A percentile compares a stretch with the other conserved stretches of the same genome.
These are phyloP conservation scores for Escallonia herrerae DNA, from an alignment of 129 eudicot genomes.

Conservation along the genomic window DNA sequence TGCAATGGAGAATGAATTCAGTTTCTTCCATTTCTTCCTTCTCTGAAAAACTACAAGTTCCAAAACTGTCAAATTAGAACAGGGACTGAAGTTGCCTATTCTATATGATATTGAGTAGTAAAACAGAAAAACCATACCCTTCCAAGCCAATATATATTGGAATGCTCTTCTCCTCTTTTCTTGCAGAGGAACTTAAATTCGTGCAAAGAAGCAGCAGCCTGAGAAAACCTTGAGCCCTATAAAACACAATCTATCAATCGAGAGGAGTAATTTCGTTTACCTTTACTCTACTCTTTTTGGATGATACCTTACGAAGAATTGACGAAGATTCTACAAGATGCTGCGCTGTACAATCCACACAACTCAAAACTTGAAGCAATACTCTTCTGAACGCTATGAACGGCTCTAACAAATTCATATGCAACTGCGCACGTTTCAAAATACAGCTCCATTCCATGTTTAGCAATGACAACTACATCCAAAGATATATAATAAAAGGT, in stretches of 20 bases:
- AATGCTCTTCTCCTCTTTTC: slow-evolving; percentile 48
- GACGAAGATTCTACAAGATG: slow-evolving; percentile 90
- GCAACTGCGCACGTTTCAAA: slow-evolving; percentile 65
- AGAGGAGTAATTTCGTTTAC: not conserved
- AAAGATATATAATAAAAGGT: slow-evolving; percentile 5
- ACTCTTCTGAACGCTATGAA: slow-evolving; percentile 87
- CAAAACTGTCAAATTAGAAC: too few relatives aligned
- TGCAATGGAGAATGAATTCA: too few relatives aligned
- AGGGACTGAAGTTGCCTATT: not conserved
- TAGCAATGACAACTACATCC: slow-evolving; percentile 63
- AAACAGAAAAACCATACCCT: slow-evolving; percentile 47
- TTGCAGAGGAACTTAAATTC: slow-evolving; percentile 66
- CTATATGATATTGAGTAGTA: not conserved
- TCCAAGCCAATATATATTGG: slow-evolving; percentile 80
- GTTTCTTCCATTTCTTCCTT: too few relatives aligned
- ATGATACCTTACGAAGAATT: slow-evolving; percentile 82
- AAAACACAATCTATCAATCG: slow-evolving; percentile 4
- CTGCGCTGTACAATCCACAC: slow-evolving; percentile 51
- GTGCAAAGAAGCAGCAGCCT: slow-evolving; percentile 93
- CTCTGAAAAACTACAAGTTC: too few relatives aligned
- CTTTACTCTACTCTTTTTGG: not conserved
- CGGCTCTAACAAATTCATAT: slow-evolving; percentile 93
- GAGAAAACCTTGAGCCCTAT: slow-evolving; percentile 79
- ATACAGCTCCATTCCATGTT: slow-evolving; percentile 66
- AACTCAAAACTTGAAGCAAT: slow-evolving; percentile 72